A percentile compares a stretch with the other conserved stretches of the same genome.
phyloP scores from a whole-genome alignment of 441 rosid species.

The Syzygium malaccense region DNA sequence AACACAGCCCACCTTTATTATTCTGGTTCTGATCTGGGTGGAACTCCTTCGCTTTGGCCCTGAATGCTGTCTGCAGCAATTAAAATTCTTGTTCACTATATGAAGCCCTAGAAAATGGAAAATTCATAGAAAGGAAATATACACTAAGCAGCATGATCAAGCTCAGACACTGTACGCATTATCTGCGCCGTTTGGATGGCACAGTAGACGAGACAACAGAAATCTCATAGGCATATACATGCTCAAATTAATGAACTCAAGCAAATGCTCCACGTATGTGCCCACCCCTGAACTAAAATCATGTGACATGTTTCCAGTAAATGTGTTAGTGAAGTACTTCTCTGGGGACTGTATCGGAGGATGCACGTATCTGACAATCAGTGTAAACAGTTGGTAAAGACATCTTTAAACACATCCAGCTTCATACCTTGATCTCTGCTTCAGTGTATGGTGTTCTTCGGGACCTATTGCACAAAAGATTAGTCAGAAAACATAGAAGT shows the following conservation, averaged over 20 bases:
- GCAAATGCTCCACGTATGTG: not conserved
- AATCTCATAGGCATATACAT: not conserved
- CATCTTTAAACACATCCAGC: not conserved
- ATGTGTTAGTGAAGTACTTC: not conserved
- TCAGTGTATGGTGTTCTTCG: conserved; percentile 73
- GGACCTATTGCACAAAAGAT: conserved; percentile 34
- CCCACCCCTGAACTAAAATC: not conserved
- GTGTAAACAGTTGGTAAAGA: not conserved
- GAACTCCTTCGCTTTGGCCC: conserved; percentile 77
- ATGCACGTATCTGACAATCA: not conserved
- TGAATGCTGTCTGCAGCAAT: conserved; percentile 67
- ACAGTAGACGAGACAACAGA: not conserved
- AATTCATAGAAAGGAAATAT: not conserved
- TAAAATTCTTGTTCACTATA: not conserved
- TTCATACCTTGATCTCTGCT: conserved; percentile 85
- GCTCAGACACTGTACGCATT: not conserved
- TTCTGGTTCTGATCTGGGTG: conserved; percentile 95
- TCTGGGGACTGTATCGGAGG: not conserved
- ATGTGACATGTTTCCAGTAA: not conserved
- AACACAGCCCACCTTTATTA: conserved; percentile 48
- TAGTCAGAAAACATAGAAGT: not conserved
- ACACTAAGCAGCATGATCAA: not conserved
- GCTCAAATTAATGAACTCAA: not conserved
- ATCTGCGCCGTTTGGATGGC: not conserved
- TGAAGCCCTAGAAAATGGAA: not conserved